Evolutionary conservation across 257 asterid genomes (phyloP), one percentile per base, ranked within the genome.

Genomic region (Jacaranda mimosifolia): DNA sequence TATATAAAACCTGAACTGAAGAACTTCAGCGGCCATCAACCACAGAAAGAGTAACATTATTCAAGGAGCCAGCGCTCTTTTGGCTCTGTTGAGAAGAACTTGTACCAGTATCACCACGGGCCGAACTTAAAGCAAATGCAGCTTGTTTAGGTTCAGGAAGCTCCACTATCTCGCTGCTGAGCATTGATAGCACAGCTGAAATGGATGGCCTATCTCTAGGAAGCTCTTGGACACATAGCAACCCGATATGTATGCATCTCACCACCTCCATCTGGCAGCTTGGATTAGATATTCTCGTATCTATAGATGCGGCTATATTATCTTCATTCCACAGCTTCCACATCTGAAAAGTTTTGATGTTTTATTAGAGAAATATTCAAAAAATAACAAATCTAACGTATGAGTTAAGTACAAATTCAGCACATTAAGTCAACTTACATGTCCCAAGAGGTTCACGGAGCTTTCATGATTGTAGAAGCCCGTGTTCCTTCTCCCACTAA

Each of bases 191-290:
- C 51, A 87, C 78, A 35, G 60, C 15, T 9, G 84, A 79, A 11
- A 85, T 66, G 19, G 77, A 75, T 9, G 91, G 94, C 82, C 91
- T 71, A 13, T 87, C 89, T 38, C 63, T 79, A 32, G 81, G 89
- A 56, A 75, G 77, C 70, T 89, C 94, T 80, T 89, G 88, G 45
- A 89, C 87, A 3, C 89, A 87, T 42, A 89, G 75, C 52, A 87
- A 66, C 70, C 91, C 89, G 4, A 84, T 83, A 46, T 86, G 91
- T n/a, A 87, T 77, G 77, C 83, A 86, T 79, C 88, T 83, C 79
- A 68, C 5, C 9, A 83, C 70, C 68, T 89, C 81, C 43, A 35
- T 63, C 18, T 6, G 72, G 6, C 74, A 42, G 66, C 72, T 45
- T 4, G 71, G 74, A 63, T 72, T 38, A 11, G 52, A 68, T 53